These are phyloP conservation scores for Kodamaea fungicola DNA, from an alignment of 1,139 yeast genomes.

Conservation along the genomic window DNA sequence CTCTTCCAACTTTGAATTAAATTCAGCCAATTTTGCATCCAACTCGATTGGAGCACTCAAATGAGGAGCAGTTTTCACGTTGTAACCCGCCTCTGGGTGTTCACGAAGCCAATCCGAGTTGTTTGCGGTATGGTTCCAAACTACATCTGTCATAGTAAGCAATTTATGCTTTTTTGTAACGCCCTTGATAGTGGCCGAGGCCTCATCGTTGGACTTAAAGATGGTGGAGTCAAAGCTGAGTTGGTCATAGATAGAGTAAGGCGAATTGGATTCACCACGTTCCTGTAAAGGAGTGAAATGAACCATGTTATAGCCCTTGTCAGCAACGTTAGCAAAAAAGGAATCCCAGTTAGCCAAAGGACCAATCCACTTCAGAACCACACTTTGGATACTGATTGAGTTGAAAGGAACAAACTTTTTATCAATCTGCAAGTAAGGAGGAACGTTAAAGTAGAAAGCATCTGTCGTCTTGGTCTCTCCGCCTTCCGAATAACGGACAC, in stretches of 20 bases:
- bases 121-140: constrained; percentile 91
- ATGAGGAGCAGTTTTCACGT: constrained; percentile 84
- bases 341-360: constrained; percentile 59
- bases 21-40: constrained; percentile 64
- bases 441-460: constrained; percentile 72
- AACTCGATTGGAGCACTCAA: constrained; percentile 78
- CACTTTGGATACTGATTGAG: constrained; percentile 79
- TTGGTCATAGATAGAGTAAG: constrained; percentile 89
- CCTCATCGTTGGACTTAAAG: constrained; percentile 45
- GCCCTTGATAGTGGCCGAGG: constrained; percentile 22
- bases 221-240: constrained; percentile 65
- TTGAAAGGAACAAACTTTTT: constrained; percentile 65
- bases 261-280: constrained; percentile 87
- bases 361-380: constrained; percentile 92
- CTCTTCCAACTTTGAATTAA: constrained; percentile 51
- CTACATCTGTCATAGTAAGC: constrained; percentile 84
- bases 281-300: constrained; percentile 93
- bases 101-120: constrained; percentile 82
- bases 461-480: constrained; percentile 42
- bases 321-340: constrained; percentile 56
- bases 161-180: constrained; percentile 58
- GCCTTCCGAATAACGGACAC: constrained; percentile 45
- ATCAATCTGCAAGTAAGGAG: constrained; percentile 63
- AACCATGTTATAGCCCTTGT: constrained; percentile 88
- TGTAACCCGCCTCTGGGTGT: constrained; percentile 91